Evolutionary conservation across 2,329 filamentous ascomycete genomes (phyloP).

Genomic region (Rhexocercosporidium sp.): DNA sequence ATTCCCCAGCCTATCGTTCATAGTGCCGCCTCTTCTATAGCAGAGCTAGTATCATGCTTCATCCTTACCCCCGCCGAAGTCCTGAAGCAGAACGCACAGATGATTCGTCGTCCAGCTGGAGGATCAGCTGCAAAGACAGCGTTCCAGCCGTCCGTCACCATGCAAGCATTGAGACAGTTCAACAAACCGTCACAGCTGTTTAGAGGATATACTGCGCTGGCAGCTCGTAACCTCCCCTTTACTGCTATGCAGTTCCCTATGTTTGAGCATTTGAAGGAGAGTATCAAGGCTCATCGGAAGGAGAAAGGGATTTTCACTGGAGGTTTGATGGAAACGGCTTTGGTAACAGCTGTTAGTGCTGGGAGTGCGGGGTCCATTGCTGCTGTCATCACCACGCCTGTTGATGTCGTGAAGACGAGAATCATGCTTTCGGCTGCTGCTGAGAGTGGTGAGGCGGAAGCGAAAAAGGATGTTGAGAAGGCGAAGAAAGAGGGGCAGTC

Average conservation of each 20-base stretch:
- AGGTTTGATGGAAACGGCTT: slow-evolving; percentile 66
- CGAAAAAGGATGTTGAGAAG: slow-evolving; percentile 33
- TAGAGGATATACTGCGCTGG: slow-evolving; percentile 79
- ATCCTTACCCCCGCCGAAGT: slow-evolving; percentile 90
- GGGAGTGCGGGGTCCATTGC: slow-evolving; percentile 76
- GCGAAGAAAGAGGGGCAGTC: slow-evolving; percentile 38
- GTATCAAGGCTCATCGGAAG: slow-evolving; percentile 53
- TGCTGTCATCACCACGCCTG: slow-evolving; percentile 83
- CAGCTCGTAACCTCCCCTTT: slow-evolving; percentile 83
- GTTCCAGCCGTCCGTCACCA: slow-evolving; percentile 54
- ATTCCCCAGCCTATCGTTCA: slow-evolving; percentile 75
- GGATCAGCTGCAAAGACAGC: slow-evolving; percentile 47
- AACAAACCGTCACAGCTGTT: slow-evolving; percentile 61
- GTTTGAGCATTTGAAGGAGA: slow-evolving; percentile 72
- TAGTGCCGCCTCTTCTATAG: slow-evolving; percentile 73
- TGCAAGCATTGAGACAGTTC: slow-evolving; percentile 63
- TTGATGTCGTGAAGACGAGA: slow-evolving; percentile 88
- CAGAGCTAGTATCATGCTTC: slow-evolving; percentile 83
- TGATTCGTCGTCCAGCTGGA: slow-evolving; percentile 57
- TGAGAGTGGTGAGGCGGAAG: slow-evolving; percentile 39
- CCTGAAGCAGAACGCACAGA: slow-evolving; percentile 92
- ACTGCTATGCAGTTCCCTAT: slow-evolving; percentile 89
- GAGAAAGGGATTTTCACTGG: slow-evolving; percentile 34
- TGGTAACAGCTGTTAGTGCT: slow-evolving; percentile 75
- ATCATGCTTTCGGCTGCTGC: slow-evolving; percentile 74